A percentile compares a stretch with the other conserved stretches of the same genome.
Evolutionary conservation across 345 rosid genomes (phyloP).

Genomic region (Diplotaxis tenuifolia): DNA sequence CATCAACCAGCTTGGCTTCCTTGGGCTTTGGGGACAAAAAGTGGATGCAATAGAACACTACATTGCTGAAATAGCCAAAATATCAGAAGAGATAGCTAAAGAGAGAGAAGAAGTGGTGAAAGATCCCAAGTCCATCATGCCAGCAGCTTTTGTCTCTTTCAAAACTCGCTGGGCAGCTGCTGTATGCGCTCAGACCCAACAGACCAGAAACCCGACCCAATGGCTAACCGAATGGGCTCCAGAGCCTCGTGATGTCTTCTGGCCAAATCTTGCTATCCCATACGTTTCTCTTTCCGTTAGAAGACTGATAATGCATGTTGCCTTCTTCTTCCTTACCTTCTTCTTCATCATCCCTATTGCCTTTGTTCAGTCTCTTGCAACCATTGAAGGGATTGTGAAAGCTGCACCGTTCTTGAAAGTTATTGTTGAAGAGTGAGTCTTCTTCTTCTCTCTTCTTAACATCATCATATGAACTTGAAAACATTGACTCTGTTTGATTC

Average conservation of each 20-base stretch:
- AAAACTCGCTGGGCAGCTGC: slow-evolving; percentile 97
- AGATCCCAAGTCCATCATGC: slow-evolving; percentile 82
- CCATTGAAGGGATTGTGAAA: slow-evolving; percentile 77
- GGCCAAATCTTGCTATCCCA: slow-evolving; percentile 89
- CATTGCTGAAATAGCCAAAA: slow-evolving; percentile 57
- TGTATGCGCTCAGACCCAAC: slow-evolving; percentile 98
- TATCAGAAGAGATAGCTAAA: slow-evolving; percentile 62
- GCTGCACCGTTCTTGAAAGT: slow-evolving; percentile 62
- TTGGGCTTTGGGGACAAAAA: slow-evolving; percentile 71
- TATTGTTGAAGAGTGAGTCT: slow-evolving; percentile 63
- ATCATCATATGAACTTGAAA: neutral
- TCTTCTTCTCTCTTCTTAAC: slow-evolving; percentile 18
- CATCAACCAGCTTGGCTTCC: slow-evolving; percentile 77
- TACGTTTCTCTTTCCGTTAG: slow-evolving; percentile 68
- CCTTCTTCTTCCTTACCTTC: slow-evolving; percentile 93
- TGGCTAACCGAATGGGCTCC: slow-evolving; percentile 99
- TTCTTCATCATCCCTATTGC: slow-evolving; percentile 93
- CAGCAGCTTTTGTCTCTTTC: slow-evolving; percentile 95
- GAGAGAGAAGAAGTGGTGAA: slow-evolving; percentile 64
- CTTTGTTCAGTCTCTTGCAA: slow-evolving; percentile 87
- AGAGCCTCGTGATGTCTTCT: slow-evolving; percentile 90
- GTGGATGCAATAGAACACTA: slow-evolving; percentile 81
- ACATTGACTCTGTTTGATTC: neutral
- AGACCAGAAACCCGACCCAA: slow-evolving; percentile 75
- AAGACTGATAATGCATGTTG: slow-evolving; percentile 74